Percentiles rank a stretch among this genome's conserved stretches.
Evolutionary conservation across 305 asterid species (phyloP).

Genomic region (Fraxinus greggii): DNA sequence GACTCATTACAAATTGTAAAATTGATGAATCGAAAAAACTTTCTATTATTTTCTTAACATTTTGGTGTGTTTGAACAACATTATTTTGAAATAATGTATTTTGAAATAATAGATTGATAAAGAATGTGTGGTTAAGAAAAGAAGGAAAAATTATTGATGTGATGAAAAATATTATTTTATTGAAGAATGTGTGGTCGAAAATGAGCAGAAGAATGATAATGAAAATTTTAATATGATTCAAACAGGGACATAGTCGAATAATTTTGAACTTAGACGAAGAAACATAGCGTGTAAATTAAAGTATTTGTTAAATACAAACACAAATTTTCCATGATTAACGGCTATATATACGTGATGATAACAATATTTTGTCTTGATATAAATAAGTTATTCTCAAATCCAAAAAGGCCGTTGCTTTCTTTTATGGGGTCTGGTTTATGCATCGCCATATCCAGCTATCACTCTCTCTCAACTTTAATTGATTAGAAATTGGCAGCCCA

Average conservation of each 20-base stretch:
- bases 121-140: too few species aligned
- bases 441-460: slow-evolving; percentile 39
- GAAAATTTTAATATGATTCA: too few species aligned
- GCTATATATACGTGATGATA: neutral
- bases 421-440: slow-evolving; percentile 12
- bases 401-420: slow-evolving; percentile 36
- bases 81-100: too few species aligned
- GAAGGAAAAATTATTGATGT: too few species aligned
- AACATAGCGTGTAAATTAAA: neutral
- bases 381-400: slow-evolving; percentile 11
- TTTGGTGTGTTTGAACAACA: too few species aligned
- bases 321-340: slow-evolving; percentile 25
- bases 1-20: neutral
- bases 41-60: neutral
- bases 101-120: too few species aligned
- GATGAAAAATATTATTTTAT: too few species aligned
- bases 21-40: too few species aligned
- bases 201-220: too few species aligned
- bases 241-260: neutral
- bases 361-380: neutral
- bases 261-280: neutral
- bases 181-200: too few species aligned
- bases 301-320: neutral
- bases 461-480: neutral
- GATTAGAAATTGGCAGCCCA: neutral